Percentiles rank a stretch among this genome's conserved stretches.
These are phyloP conservation scores for Wickerhamiella bombiphila DNA, from an alignment of 805 yeast species.

Conservation along the genomic window DNA sequence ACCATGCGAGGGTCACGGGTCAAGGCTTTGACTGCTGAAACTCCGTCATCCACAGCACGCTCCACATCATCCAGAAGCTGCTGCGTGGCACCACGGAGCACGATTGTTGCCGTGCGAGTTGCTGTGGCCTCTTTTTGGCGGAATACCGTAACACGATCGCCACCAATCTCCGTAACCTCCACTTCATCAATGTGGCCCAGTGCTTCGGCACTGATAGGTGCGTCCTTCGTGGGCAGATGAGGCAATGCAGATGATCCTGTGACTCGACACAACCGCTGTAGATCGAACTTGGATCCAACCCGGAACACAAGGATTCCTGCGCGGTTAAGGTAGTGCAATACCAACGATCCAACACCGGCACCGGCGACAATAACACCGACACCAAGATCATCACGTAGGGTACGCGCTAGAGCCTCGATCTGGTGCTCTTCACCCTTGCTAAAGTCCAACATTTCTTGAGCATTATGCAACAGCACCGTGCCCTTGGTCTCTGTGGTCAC, in stretches of 20 bases:
- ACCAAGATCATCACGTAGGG: constrained; percentile 65
- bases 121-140: constrained; percentile 45
- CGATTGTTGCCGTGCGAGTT: constrained; percentile 82
- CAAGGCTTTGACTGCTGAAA: constrained; percentile 77
- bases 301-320: constrained; percentile 70
- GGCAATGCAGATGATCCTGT: constrained; percentile 97
- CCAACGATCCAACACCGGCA: constrained; percentile 80
- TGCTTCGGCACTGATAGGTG: constrained; percentile 48
- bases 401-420: constrained; percentile 71
- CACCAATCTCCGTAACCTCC: constrained; percentile 89
- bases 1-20: constrained; percentile 66
- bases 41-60: constrained; percentile 96
- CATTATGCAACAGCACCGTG: constrained; percentile 88
- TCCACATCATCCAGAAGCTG: constrained; percentile 87
- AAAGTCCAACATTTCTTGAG: constrained; percentile 92
- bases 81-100: constrained; percentile 92
- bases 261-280: constrained; percentile 86
- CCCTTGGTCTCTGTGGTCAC: constrained; percentile 98
- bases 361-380: constrained; percentile 89
- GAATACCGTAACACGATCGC: constrained; percentile 90
- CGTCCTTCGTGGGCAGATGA: constrained; percentile 61
- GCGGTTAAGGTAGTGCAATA: constrained; percentile 83
- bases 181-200: constrained; percentile 78
- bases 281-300: constrained; percentile 86
- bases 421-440: constrained; percentile 93